A percentile compares a stretch with the other conserved stretches of the same genome.
Evolutionary conservation across 2,329 filamentous ascomycete genomes (phyloP).

Genomic region (Sarocladium brachiariae): DNA sequence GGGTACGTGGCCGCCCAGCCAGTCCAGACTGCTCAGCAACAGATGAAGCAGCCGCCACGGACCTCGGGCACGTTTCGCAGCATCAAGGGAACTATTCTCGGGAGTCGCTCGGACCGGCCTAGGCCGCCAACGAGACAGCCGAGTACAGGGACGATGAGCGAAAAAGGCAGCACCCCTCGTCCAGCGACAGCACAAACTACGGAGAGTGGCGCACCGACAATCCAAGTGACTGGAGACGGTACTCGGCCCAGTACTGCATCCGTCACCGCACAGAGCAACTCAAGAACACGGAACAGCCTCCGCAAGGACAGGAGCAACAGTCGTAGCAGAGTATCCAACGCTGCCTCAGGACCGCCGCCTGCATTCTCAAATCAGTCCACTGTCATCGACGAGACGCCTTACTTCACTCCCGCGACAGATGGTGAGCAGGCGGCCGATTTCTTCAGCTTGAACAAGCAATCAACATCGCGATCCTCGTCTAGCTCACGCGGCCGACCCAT

Average conservation of each 20-base stretch:
- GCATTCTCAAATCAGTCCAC: conserved; percentile 28
- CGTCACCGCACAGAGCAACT: conserved; percentile 34
- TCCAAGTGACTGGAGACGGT: conserved; percentile 68
- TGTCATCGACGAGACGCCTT: conserved; percentile 39
- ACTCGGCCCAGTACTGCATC: conserved; percentile 32
- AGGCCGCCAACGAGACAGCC: conserved; percentile 35
- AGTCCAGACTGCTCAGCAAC: conserved; percentile 27
- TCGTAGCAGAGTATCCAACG: conserved; percentile 38
- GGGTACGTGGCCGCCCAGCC: conserved; percentile 37
- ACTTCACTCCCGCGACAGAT: conserved; percentile 42
- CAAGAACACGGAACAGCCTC: conserved; percentile 43
- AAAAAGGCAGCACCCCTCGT: conserved; percentile 27
- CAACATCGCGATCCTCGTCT: conserved; percentile 26
- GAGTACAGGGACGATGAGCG: conserved; percentile 26
- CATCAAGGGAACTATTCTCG: conserved; percentile 71
- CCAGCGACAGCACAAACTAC: conserved; percentile 37
- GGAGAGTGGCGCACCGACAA: conserved; percentile 52
- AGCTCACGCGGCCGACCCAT: conserved; percentile 36
- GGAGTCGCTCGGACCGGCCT: conserved; percentile 40
- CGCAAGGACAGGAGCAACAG: conserved; percentile 47
- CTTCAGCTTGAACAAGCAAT: conserved; percentile 24
- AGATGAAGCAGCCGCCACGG: conserved; percentile 52
- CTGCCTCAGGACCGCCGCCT: conserved; percentile 23
- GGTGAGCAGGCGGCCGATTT: conserved; percentile 33
- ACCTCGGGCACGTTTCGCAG: conserved; percentile 67